phyloP scores from a whole-genome alignment of 305 asterid genomes.

The Fraxinus nigra region DNA sequence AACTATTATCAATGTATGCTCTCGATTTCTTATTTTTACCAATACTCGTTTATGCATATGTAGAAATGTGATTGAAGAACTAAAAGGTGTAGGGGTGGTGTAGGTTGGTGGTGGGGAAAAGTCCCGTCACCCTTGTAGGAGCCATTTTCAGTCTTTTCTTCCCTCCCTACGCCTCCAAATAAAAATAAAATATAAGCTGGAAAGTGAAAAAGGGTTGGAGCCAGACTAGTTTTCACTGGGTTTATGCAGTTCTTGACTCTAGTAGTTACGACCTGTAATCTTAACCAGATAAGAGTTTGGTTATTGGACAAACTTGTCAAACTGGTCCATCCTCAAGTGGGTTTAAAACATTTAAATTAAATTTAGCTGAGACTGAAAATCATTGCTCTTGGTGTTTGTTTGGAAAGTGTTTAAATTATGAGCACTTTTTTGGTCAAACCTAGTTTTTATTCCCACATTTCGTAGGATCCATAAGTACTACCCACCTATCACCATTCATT shows the following conservation, averaged over 20 bases:
- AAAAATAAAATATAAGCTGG: background rate
- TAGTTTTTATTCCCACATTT: background rate
- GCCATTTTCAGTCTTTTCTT: background rate
- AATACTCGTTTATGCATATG: background rate
- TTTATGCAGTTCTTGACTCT: background rate
- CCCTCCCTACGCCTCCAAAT: background rate
- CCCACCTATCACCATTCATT: background rate
- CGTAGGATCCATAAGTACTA: background rate
- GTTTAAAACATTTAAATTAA: background rate
- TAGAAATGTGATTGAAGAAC: background rate
- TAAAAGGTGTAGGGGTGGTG: background rate
- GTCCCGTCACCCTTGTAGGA: background rate
- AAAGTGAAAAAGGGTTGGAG: background rate
- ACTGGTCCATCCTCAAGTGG: background rate
- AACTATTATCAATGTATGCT: background rate
- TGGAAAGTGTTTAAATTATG: background rate
- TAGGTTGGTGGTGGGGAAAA: background rate
- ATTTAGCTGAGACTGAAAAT: background rate
- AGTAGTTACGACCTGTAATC: background rate
- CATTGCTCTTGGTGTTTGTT: background rate
- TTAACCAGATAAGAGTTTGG: background rate
- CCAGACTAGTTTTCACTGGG: background rate
- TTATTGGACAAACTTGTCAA: background rate
- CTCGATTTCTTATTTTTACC: background rate
- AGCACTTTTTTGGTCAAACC: background rate